These are phyloP conservation scores for Clarireedia homoeocarpa DNA, from an alignment of 2,329 filamentous ascomycete species.

Conservation along the genomic window DNA sequence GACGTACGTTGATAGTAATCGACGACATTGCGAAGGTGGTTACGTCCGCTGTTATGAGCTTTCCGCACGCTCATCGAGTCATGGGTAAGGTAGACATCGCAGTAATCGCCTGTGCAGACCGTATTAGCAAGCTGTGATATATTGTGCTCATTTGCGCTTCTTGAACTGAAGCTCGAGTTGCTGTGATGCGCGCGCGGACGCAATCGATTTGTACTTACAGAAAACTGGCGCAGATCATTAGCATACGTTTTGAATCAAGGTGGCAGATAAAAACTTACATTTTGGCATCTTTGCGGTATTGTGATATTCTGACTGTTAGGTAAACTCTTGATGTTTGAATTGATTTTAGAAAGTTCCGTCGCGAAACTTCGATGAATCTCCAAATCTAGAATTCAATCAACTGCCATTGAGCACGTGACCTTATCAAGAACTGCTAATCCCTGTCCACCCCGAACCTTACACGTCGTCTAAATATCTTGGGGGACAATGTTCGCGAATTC, in stretches of 20 bases:
- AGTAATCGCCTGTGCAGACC: constrained; percentile 68
- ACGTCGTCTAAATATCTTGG: constrained; percentile 17
- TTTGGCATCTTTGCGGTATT: constrained; percentile 63
- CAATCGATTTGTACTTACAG: constrained; percentile 42
- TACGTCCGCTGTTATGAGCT: constrained; percentile 92
- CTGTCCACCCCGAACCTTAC: constrained; percentile 16
- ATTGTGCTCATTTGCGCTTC: not conserved
- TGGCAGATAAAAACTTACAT: constrained; percentile 52
- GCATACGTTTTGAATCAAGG: constrained; percentile 14
- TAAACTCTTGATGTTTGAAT: constrained; percentile 1
- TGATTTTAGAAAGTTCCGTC: not conserved
- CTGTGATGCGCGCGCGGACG: not conserved
- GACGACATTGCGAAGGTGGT: constrained; percentile 94
- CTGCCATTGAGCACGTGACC: constrained; percentile 9
- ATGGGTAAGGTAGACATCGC: constrained; percentile 99
- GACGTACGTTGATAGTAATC: constrained; percentile 90
- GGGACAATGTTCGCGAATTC: not conserved
- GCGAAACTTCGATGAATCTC: not conserved
- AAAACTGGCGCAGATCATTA: constrained; percentile 52
- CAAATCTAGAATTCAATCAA: constrained; percentile 4
- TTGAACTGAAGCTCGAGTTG: not conserved
- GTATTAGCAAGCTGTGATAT: constrained; percentile 3
- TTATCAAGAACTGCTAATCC: constrained; percentile 5
- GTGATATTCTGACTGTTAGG: not conserved
- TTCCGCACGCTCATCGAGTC: constrained; percentile 99